Evolutionary conservation across 805 yeast genomes (phyloP).

Genomic region (Ogataea naganishii): DNA sequence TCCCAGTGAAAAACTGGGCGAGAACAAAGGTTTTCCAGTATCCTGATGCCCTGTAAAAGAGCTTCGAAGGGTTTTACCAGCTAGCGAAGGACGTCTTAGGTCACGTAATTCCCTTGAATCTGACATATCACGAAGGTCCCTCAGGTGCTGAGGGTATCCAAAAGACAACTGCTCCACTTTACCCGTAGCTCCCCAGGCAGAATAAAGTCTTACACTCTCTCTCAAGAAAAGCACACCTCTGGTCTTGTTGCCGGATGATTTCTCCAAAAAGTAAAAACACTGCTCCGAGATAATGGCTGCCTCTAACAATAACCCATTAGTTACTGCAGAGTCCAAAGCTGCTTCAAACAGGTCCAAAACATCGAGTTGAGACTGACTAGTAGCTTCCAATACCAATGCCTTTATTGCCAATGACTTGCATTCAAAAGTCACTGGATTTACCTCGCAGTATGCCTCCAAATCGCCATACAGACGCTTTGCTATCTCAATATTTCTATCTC

Average conservation of each 20-base stretch:
- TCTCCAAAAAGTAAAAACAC: conserved; percentile 32
- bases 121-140: too few species aligned
- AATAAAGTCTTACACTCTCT: conserved; percentile 27
- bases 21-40: too few species aligned
- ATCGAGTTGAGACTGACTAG: conserved; percentile 23
- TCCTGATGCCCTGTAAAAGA: too few species aligned
- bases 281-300: conserved; percentile 31
- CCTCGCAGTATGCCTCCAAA: conserved; percentile 26
- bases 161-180: conserved; percentile 18
- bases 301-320: conserved; percentile 25
- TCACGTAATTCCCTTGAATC: too few species aligned
- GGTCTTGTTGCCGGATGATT: conserved; percentile 15
- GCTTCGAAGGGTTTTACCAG: too few species aligned
- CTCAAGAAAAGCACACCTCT: conserved; percentile 28
- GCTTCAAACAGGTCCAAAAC: conserved; percentile 36
- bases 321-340: conserved; percentile 31
- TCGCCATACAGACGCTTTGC: conserved; percentile 15
- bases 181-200: conserved; percentile 19
- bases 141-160: conserved; percentile 21
- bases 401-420: conserved; percentile 27
- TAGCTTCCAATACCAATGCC: conserved; percentile 22
- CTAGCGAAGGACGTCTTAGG: too few species aligned
- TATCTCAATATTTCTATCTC: conserved; percentile 7
- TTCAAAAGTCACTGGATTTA: conserved; percentile 29
- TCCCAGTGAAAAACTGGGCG: too few species aligned